These are phyloP conservation scores for Gossypium lobatum DNA, from an alignment of 441 rosid species.

Conservation along the genomic window DNA sequence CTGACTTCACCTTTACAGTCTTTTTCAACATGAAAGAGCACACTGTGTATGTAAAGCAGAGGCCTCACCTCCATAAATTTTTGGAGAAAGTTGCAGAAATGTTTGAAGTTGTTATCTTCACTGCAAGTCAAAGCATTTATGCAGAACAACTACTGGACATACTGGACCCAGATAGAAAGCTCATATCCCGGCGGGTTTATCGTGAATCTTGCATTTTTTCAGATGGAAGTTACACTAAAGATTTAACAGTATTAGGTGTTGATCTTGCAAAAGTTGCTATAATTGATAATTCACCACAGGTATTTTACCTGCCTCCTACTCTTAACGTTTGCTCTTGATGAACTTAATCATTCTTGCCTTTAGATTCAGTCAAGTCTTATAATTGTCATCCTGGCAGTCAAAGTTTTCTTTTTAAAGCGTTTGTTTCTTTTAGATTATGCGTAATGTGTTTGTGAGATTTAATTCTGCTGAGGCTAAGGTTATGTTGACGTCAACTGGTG, in stretches of 20 bases:
- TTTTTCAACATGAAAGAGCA: slow-evolving; percentile 88
- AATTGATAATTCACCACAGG: slow-evolving; percentile 97
- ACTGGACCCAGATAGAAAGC: slow-evolving; percentile 70
- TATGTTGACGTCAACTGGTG: neutral
- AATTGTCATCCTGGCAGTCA: neutral
- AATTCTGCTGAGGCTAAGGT: neutral
- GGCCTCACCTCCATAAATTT: slow-evolving; percentile 77
- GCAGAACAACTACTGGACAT: slow-evolving; percentile 80
- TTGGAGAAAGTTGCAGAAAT: slow-evolving; percentile 87
- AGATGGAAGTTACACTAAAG: slow-evolving; percentile 89
- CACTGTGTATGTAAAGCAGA: slow-evolving; percentile 70
- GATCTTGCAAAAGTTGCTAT: slow-evolving; percentile 94
- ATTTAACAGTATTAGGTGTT: slow-evolving; percentile 85
- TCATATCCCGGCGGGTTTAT: slow-evolving; percentile 65
- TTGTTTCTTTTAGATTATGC: neutral
- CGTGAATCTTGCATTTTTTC: slow-evolving; percentile 85
- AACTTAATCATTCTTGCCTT: neutral
- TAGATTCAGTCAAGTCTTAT: too few species aligned
- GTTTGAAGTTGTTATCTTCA: slow-evolving; percentile 82
- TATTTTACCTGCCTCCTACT: slow-evolving; percentile 18
- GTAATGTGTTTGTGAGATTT: neutral
- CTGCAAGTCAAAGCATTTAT: slow-evolving; percentile 94
- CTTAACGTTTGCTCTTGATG: neutral
- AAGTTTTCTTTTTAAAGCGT: neutral
- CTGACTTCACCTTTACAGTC: slow-evolving; percentile 78